Conservation (phyloP, 805 yeast genomes). For the Middelhovenomyces tepae region DNA sequence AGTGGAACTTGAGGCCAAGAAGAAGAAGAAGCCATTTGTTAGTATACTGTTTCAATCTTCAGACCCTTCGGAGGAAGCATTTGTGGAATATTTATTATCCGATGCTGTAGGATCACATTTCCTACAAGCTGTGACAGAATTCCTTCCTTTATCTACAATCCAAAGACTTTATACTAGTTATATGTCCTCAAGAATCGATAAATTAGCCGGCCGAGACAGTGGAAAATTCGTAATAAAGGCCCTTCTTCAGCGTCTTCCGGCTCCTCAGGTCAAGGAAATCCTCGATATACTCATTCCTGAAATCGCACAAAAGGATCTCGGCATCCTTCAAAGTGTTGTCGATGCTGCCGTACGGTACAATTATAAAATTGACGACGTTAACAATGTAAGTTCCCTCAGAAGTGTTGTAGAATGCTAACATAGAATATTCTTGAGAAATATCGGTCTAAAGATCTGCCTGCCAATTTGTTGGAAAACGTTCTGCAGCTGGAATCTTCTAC, state of each 20-base stretch:
- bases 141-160: conserved; percentile 57
- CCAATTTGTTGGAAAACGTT: conserved; percentile 60
- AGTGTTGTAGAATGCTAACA: too few species aligned
- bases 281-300: conserved; percentile 19
- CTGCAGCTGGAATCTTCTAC: conserved; percentile 61
- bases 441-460: too few species aligned
- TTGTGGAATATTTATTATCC: conserved; percentile 72
- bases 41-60: conserved; percentile 48
- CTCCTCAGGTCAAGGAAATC: conserved; percentile 43
- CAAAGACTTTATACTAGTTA: conserved; percentile 62
- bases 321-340: conserved; percentile 14
- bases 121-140: conserved; percentile 59
- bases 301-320: conserved; percentile 11
- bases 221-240: conserved; percentile 76
- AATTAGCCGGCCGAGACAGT: conserved; percentile 71
- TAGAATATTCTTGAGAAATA: too few species aligned
- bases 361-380: too few species aligned
- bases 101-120: conserved; percentile 94
- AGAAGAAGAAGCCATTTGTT: conserved; percentile 21
- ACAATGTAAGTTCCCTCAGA: too few species aligned
- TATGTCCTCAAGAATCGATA: conserved; percentile 65
- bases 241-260: conserved; percentile 53
- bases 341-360: conserved; percentile 12
- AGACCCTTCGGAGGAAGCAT: conserved; percentile 41
- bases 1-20: conserved; percentile 56